These are phyloP conservation scores for Zhuliangozyma blackwelliae DNA, from an alignment of 1,139 yeast genomes.

Conservation along the genomic window DNA sequence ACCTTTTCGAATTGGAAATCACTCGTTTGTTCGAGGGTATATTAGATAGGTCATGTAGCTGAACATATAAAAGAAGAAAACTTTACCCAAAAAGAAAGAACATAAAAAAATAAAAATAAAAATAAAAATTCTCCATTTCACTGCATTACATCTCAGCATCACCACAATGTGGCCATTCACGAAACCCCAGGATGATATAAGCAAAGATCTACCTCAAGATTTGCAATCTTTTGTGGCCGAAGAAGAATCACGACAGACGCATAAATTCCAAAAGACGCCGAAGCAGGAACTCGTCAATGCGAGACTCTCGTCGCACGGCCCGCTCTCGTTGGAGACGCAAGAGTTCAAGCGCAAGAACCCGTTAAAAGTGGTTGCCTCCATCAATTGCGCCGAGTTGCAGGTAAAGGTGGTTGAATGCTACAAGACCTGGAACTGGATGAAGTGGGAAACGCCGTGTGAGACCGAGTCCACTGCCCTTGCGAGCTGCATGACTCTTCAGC, in stretches of 20 bases:
- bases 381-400: conserved; percentile 44
- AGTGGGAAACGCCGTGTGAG: conserved; percentile 23
- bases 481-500: conserved; percentile 32
- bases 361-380: conserved; percentile 21
- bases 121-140: too few relatives aligned
- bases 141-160: too few relatives aligned
- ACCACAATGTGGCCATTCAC: too few relatives aligned
- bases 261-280: conserved; percentile 10
- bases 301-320: conserved; percentile 18
- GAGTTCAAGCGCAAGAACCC: conserved; percentile 29
- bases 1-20: conserved; percentile 31
- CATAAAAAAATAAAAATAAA: too few relatives aligned
- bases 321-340: conserved; percentile 22
- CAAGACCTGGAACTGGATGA: conserved; percentile 27
- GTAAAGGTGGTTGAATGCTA: conserved; percentile 36
- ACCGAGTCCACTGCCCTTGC: conserved; percentile 24
- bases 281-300: conserved; percentile 27
- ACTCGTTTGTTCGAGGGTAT: conserved; percentile 39
- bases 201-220: conserved; percentile 26
- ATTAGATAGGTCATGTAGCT: conserved; percentile 17
- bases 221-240: conserved; percentile 31
- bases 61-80: too few relatives aligned
- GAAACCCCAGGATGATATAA: conserved; percentile 13
- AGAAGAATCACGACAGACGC: conserved; percentile 25
- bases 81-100: too few relatives aligned